These are phyloP conservation scores for Tulasnella sp. DNA, from an alignment of 768 basidiomycete species.

Conservation along the genomic window DNA sequence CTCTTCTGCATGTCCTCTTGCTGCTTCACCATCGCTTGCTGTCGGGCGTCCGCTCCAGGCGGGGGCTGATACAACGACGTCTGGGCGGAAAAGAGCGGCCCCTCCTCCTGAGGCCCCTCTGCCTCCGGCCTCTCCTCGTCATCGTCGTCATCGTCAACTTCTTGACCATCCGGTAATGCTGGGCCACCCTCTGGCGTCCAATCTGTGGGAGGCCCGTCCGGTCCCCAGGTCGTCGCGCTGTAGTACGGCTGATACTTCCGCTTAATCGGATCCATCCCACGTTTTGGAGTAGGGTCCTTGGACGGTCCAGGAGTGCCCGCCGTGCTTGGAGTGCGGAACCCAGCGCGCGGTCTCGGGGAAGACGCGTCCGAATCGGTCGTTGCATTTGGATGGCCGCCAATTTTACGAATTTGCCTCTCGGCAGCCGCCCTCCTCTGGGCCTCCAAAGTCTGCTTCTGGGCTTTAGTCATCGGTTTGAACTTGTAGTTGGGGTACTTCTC, in stretches of 20 bases:
- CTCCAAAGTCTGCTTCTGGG: constrained; percentile 10
- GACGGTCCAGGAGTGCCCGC: background rate
- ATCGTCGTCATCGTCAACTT: background rate
- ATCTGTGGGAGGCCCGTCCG: constrained; percentile 5
- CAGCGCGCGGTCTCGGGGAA: background rate
- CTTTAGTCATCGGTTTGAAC: constrained; percentile 2
- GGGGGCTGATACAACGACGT: background rate
- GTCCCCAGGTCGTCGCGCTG: background rate
- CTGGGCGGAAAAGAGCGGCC: background rate
- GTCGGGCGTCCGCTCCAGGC: background rate
- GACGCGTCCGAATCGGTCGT: background rate
- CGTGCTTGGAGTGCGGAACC: background rate
- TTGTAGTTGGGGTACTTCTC: constrained; percentile 17
- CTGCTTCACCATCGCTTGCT: background rate
- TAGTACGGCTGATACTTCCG: constrained; percentile 14
- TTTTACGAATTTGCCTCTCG: background rate
- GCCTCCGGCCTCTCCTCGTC: background rate
- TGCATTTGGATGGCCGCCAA: background rate
- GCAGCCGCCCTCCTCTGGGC: background rate
- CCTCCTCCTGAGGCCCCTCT: background rate
- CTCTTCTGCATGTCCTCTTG: background rate
- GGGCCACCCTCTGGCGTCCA: background rate
- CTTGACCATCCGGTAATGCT: background rate
- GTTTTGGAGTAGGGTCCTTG: background rate
- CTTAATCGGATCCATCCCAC: background rate